Evolutionary conservation across 139 green algal genomes (phyloP), one percentile per base, ranked within the genome.

Genomic region (Tetradesmus obliquus): DNA sequence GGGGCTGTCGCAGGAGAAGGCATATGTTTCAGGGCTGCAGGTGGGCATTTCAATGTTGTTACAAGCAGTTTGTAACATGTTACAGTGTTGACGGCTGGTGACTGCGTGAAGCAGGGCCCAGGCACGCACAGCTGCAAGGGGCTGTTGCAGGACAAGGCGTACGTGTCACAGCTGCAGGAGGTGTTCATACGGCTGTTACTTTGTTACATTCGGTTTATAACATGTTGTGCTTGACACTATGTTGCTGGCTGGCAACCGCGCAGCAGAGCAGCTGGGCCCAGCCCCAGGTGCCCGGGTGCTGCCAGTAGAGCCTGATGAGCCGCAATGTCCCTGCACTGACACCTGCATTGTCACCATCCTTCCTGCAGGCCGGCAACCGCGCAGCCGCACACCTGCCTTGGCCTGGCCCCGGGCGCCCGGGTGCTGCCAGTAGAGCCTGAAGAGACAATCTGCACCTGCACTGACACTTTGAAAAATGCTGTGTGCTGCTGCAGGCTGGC

Each of bases 1-100:
- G 85, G 97, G 97, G 9, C 92, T 99, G 82, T 96, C 94, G 24
- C 96, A 98, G 93, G 97, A 99, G 90, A 95, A 97, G 51, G 97
- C 97, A 0, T 98, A 96, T 79, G 96, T 98, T 9, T 97, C 93
- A 3, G 97, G 97, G 0, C 93, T 99, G 74, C 85, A 89, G 76
- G 97, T 95, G 86, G 0, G 90, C 51, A 1, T 4, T 24, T 79
- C 7, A 5, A 32, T 60, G 60, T 60, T 24, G 10, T 71, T 9
- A 55, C n/a, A 55, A n/a, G 87, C 20, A 71, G 45, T 24, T n/a
- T 22, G 72, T 6, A 15, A 8, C 51, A 82, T 22, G 86, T 22
- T 58, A 12, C 7, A 82, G 19, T 82, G 13, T 60, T 19, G 15
- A 32, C 7, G 6, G 45, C 7, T 55, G n/a, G 13, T 82, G 69